These are phyloP conservation scores for Puccinia brachypodii DNA, from an alignment of 1,284 basidiomycete genomes.

Conservation along the genomic window DNA sequence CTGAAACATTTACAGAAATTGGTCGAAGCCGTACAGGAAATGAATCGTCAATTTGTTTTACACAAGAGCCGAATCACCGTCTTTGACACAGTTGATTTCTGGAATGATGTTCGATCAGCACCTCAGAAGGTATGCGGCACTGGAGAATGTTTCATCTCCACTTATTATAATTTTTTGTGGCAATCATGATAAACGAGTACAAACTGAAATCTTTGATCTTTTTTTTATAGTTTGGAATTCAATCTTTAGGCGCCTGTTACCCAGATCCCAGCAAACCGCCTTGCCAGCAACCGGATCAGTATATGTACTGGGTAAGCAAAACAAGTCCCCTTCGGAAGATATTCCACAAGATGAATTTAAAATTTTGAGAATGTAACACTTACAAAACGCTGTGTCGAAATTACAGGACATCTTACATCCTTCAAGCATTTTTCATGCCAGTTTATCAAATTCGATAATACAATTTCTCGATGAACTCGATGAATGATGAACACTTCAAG, in stretches of 20 bases:
- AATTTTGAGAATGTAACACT: neutral
- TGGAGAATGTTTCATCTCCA: neutral
- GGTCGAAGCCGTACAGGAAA: neutral
- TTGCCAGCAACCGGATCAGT: conserved; percentile 15
- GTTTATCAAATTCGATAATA: neutral
- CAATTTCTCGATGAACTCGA: conserved; percentile 6
- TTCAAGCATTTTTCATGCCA: neutral
- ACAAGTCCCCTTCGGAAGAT: neutral
- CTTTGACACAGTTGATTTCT: conserved; percentile 29
- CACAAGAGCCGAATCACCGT: neutral
- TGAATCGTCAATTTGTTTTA: neutral
- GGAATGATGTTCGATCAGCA: conserved; percentile 20
- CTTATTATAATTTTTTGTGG: neutral
- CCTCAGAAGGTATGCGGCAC: conserved; percentile 13
- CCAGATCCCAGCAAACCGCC: conserved; percentile 4
- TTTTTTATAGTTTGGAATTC: conserved; percentile 25
- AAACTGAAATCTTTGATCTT: neutral
- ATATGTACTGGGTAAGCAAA: conserved; percentile 39
- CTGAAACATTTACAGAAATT: neutral
- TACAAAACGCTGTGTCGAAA: neutral
- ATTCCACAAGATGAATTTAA: neutral
- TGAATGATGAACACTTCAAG: neutral
- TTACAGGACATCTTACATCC: conserved; percentile 25
- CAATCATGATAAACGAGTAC: neutral
- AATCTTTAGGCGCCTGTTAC: conserved; percentile 19